A percentile compares a stretch with the other conserved stretches of the same genome.
Conservation (phyloP, 805 yeast genomes). For the Blastobotrys terrestris region DNA sequence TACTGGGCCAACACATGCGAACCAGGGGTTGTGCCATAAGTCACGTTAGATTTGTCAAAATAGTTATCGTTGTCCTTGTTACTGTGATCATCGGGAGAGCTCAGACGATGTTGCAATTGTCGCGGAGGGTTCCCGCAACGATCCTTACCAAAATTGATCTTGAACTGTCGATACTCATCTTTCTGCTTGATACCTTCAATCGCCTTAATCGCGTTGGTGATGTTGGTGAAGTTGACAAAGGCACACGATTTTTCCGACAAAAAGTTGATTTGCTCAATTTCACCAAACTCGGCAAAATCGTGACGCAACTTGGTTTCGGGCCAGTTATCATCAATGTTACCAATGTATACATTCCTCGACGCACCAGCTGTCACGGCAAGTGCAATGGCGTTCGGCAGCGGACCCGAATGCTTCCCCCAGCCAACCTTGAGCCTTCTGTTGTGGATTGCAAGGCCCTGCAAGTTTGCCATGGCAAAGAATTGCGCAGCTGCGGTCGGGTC, state of each 20-base stretch:
- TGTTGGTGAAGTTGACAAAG: conserved; percentile 85
- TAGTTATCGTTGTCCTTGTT: background rate
- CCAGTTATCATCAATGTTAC: conserved; percentile 47
- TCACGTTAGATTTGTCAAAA: conserved; percentile 1
- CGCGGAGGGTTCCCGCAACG: conserved; percentile 93
- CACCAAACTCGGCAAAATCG: conserved; percentile 81
- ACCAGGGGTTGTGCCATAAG: conserved; percentile 39
- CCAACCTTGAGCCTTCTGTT: conserved; percentile 85
- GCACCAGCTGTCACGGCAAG: conserved; percentile 93
- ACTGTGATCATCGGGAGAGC: background rate
- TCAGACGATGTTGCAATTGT: conserved; percentile 7
- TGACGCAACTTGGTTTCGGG: conserved; percentile 54
- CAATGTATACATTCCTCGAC: conserved; percentile 86
- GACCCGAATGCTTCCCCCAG: conserved; percentile 97
- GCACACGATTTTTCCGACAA: conserved; percentile 81
- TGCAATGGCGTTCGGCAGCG: conserved; percentile 77
- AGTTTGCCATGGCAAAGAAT: conserved; percentile 87
- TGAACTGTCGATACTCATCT: conserved; percentile 53
- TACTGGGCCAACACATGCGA: conserved; percentile 76
- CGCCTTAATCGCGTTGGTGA: conserved; percentile 86
- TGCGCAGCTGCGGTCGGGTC: conserved; percentile 98
- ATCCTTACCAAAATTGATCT: conserved; percentile 89
- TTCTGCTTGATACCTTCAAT: conserved; percentile 83
- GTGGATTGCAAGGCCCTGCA: conserved; percentile 83
- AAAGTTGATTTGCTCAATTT: conserved; percentile 90